Evolutionary conservation across 108 stramenopile species (phyloP).

Genomic region (Seminavis robusta): DNA sequence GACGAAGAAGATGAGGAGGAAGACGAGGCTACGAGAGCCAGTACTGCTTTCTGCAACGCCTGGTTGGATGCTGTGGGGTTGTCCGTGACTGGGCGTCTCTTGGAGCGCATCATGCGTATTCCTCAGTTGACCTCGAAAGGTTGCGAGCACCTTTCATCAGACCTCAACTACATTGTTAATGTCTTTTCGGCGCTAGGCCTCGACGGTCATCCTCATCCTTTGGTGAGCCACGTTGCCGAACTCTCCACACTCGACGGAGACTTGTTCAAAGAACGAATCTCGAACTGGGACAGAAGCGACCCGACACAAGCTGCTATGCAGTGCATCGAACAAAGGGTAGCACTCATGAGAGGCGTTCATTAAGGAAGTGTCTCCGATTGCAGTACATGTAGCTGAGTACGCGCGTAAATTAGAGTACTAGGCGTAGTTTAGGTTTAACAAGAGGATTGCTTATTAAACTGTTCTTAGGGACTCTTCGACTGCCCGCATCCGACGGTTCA

Average conservation of each 20-base stretch:
- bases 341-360: constrained; percentile 24
- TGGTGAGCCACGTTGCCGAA: constrained; percentile 56
- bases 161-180: constrained; percentile 79
- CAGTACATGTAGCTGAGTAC: too few species aligned
- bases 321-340: constrained; percentile 39
- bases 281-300: constrained; percentile 9
- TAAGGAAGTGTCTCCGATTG: too few species aligned
- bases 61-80: constrained; percentile 80
- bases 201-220: constrained; percentile 77
- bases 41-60: constrained; percentile 70
- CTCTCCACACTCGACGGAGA: constrained; percentile 49
- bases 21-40: constrained; percentile 42
- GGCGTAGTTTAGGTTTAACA: too few species aligned
- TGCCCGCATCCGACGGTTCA: too few species aligned
- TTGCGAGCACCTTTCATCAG: constrained; percentile 72
- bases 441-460: too few species aligned
- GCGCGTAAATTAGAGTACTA: too few species aligned
- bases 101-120: constrained; percentile 77
- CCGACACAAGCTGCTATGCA: constrained; percentile 28
- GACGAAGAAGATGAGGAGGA: constrained; percentile 53
- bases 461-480: too few species aligned
- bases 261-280: constrained; percentile 35
- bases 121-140: constrained; percentile 74
- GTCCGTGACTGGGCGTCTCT: constrained; percentile 70
- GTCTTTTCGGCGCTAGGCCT: constrained; percentile 83